A percentile compares a stretch with the other conserved stretches of the same genome.
phyloP scores from a whole-genome alignment of 1,139 yeast species.

The Yarrowia galli region DNA sequence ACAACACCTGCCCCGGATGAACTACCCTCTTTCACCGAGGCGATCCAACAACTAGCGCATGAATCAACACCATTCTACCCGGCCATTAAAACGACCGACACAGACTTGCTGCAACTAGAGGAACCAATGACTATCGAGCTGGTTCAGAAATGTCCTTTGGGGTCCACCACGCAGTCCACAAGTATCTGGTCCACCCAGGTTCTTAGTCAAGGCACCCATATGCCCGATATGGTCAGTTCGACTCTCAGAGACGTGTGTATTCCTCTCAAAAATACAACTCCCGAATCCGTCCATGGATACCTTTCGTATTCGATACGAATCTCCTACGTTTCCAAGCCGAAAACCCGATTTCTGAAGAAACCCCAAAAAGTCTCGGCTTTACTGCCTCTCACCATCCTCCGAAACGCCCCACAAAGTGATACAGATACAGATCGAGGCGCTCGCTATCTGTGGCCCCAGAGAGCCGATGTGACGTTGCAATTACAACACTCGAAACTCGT shows the following conservation, averaged over 20 bases:
- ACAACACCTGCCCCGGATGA: no score
- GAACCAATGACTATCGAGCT: constrained; percentile 11
- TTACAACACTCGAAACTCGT: constrained; percentile 25
- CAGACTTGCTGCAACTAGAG: constrained; percentile 13
- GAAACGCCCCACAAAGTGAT: constrained; percentile 15
- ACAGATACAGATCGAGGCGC: constrained; percentile 15
- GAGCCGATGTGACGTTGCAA: constrained; percentile 22
- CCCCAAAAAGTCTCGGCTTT: neutral
- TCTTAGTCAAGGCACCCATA: neutral
- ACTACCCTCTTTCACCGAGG: constrained; percentile 23
- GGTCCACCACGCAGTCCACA: constrained; percentile 2
- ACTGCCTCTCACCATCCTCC: constrained; percentile 2
- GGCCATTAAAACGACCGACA: constrained; percentile 23
- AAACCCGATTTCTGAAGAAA: neutral
- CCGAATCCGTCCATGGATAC: constrained; percentile 24
- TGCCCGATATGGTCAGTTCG: constrained; percentile 17
- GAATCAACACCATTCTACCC: constrained; percentile 19
- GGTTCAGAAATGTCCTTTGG: constrained; percentile 18
- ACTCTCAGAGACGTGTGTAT: neutral
- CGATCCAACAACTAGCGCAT: constrained; percentile 19
- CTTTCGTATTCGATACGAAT: constrained; percentile 21
- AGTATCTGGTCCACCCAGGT: constrained; percentile 6
- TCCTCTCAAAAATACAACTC: constrained; percentile 9
- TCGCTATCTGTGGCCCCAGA: constrained; percentile 14
- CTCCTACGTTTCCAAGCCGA: neutral